A percentile compares a stretch with the other conserved stretches of the same genome.
Conservation (phyloP, 257 asterid species). For the Przewalskia tangutica region DNA sequence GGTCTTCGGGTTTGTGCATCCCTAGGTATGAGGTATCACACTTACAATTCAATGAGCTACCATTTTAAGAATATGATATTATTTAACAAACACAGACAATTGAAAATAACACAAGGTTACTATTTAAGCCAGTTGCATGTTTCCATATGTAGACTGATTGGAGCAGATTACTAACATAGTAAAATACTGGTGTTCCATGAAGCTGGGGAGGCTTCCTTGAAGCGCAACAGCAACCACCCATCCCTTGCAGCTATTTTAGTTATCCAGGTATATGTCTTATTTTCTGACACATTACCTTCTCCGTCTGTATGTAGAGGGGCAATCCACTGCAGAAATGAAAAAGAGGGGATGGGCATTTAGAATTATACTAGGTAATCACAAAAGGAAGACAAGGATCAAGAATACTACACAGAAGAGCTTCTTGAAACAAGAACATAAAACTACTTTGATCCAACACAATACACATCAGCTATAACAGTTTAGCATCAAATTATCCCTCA, state of each 20-base stretch:
- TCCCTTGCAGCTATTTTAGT: slow-evolving; percentile 12
- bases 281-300: neutral
- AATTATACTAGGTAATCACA: neutral
- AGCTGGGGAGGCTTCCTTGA: slow-evolving; percentile 58
- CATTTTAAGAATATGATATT: neutral
- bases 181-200: slow-evolving; percentile 62
- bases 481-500: neutral
- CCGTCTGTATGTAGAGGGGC: neutral
- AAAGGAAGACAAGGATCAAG: neutral
- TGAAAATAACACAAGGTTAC: neutral
- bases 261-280: neutral
- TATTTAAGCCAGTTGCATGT: neutral
- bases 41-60: neutral
- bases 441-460: neutral
- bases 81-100: neutral
- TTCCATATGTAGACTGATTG: neutral
- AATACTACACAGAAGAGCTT: neutral
- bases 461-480: neutral
- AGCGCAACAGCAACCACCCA: slow-evolving; percentile 86
- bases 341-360: neutral
- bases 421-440: neutral
- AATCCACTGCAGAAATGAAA: neutral
- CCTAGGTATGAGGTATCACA: no score
- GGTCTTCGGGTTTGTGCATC: no score
- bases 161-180: slow-evolving; percentile 47